phyloP scores from a whole-genome alignment of 257 asterid genomes.

The Solanum chilense region DNA sequence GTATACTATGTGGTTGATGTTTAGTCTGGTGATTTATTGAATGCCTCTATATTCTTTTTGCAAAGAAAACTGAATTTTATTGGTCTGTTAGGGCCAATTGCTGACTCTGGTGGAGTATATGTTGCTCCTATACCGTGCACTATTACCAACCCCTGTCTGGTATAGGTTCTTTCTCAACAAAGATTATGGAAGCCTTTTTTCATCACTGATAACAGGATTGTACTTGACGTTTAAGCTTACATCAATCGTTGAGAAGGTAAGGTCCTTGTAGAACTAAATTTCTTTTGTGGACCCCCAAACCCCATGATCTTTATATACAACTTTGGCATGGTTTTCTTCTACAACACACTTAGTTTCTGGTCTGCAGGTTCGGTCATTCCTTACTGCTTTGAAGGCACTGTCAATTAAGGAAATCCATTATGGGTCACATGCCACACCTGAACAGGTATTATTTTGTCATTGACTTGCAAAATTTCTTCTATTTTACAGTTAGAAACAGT shows the following conservation, averaged over 20 bases:
- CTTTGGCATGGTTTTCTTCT: not conserved
- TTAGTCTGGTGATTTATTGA: not conserved
- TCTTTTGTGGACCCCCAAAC: not conserved
- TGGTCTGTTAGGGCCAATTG: slow-evolving; percentile 66
- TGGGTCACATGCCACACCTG: slow-evolving; percentile 69
- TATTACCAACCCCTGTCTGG: slow-evolving; percentile 91
- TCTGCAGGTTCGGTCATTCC: slow-evolving; percentile 53
- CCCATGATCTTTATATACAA: not conserved
- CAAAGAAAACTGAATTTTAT: not conserved
- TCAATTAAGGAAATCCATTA: slow-evolving; percentile 63
- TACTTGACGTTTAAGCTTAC: slow-evolving; percentile 87
- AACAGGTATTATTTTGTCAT: slow-evolving; percentile 39
- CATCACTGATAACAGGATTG: slow-evolving; percentile 79
- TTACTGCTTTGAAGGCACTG: slow-evolving; percentile 62
- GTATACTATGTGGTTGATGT: slow-evolving; percentile 13
- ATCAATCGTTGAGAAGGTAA: slow-evolving; percentile 74
- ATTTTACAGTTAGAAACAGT: not conserved
- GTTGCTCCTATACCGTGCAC: slow-evolving; percentile 84
- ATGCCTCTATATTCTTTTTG: not conserved
- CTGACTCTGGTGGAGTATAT: slow-evolving; percentile 79
- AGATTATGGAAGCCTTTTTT: slow-evolving; percentile 84
- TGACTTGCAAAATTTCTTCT: not conserved
- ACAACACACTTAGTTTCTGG: not conserved
- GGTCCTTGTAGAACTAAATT: not conserved
- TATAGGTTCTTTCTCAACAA: slow-evolving; percentile 89